phyloP scores from a whole-genome alignment of 371 early-diverging fungal genomes.

The Blastocladiella emersonii region DNA sequence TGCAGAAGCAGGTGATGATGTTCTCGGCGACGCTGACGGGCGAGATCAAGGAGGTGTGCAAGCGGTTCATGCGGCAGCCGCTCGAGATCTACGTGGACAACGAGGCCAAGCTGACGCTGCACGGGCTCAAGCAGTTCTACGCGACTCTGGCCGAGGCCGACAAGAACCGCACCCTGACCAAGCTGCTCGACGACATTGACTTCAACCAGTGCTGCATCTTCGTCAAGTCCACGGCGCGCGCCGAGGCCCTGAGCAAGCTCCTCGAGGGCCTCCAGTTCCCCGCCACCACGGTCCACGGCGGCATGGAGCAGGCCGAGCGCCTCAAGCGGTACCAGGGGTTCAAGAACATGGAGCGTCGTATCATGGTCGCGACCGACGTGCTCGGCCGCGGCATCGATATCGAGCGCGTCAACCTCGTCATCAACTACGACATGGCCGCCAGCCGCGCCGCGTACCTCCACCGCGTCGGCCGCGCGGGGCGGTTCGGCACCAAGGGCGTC shows the following conservation, averaged over 20 bases:
- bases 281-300: constrained; percentile 82
- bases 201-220: constrained; percentile 98
- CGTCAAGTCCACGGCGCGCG: constrained; percentile 84
- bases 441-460: constrained; percentile 91
- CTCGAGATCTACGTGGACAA: constrained; percentile 96
- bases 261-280: constrained; percentile 85
- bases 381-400: constrained; percentile 99
- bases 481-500: constrained; percentile 98
- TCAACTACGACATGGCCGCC: constrained; percentile 98
- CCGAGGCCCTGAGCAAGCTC: constrained; percentile 74
- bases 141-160: constrained; percentile 69
- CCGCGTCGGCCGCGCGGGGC: constrained; percentile 97
- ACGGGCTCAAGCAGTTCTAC: constrained; percentile 94
- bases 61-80: constrained; percentile 91
- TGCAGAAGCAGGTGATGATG: constrained; percentile 97
- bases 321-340: constrained; percentile 87
- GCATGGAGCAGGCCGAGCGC: constrained; percentile 79
- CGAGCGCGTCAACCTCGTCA: constrained; percentile 96
- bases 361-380: constrained; percentile 97
- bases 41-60: constrained; percentile 83
- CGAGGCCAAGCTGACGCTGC: constrained; percentile 93
- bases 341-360: constrained; percentile 85
- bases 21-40: constrained; percentile 89
- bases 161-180: constrained; percentile 88
- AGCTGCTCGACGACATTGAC: constrained; percentile 83